phyloP scores from a whole-genome alignment of 202 grass and related monocot species.

The Bolboschoenoplectus hybrid region DNA sequence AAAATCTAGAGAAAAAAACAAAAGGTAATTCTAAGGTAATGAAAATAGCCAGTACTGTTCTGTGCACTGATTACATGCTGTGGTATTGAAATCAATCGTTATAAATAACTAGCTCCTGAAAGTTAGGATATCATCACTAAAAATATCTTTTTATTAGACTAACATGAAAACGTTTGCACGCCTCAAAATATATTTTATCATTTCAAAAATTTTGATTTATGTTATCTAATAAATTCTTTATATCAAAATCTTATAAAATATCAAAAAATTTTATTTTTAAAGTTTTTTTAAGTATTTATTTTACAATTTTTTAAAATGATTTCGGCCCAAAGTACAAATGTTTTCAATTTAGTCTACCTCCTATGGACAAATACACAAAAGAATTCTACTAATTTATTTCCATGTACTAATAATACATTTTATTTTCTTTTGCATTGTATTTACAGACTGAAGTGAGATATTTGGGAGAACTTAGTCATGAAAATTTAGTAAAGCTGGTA shows the following conservation, averaged over 20 bases:
- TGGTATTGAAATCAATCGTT: neutral
- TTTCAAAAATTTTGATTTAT: no score
- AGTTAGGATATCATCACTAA: neutral
- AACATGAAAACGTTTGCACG: no score
- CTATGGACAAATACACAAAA: neutral
- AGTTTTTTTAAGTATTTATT: no score
- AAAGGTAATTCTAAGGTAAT: neutral
- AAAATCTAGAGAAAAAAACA: neutral
- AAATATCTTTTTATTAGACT: neutral
- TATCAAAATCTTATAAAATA: no score
- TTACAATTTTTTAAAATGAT: no score
- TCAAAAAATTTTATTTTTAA: no score
- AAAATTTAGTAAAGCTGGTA: slow-evolving; percentile 82
- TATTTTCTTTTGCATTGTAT: neutral
- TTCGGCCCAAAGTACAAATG: no score
- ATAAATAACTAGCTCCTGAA: neutral
- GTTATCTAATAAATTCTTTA: no score
- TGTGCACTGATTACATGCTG: neutral
- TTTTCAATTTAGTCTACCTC: no score
- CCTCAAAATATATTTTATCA: no score
- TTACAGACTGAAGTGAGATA: slow-evolving; percentile 76
- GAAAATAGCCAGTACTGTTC: neutral
- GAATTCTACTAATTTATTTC: neutral
- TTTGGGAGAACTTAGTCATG: slow-evolving; percentile 75
- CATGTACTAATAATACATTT: neutral